phyloP scores from a whole-genome alignment of 73 alveolate genomes.

The Symbiodinium pilosum region DNA sequence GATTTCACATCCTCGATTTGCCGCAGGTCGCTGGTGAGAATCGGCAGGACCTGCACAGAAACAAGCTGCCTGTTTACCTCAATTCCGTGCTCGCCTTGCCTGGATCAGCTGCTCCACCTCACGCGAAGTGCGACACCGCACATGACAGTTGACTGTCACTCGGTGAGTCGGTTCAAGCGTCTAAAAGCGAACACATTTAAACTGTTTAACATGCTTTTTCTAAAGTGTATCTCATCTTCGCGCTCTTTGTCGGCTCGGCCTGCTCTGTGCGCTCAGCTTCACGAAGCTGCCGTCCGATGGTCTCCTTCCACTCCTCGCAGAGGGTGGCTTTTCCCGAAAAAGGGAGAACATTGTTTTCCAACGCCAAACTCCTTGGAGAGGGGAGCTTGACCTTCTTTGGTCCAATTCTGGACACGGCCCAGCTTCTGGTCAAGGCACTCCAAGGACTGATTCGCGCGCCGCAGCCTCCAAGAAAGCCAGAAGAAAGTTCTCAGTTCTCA shows the following conservation, averaged over 20 bases:
- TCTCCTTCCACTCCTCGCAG: background rate
- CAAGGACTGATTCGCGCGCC: constrained; percentile 33
- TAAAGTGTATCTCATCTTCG: too few relatives aligned
- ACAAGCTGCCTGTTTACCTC: background rate
- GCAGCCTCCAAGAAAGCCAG: constrained; percentile 7
- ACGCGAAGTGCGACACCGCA: background rate
- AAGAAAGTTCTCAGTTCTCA: background rate
- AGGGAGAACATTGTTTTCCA: background rate
- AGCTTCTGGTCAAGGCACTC: constrained; percentile 50
- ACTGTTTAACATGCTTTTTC: too few relatives aligned
- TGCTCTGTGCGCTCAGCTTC: background rate
- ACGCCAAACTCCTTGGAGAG: constrained; percentile 28
- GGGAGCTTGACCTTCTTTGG: constrained; percentile 52
- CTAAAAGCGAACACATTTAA: too few relatives aligned
- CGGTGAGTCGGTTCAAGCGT: too few relatives aligned
- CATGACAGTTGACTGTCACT: too few relatives aligned
- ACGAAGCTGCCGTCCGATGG: background rate
- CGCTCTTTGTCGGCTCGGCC: background rate
- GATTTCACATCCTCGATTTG: background rate
- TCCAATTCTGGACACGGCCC: constrained; percentile 56
- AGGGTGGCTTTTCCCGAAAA: background rate
- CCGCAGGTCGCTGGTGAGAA: background rate
- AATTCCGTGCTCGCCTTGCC: background rate
- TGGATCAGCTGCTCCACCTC: constrained; percentile 12
- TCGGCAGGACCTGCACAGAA: background rate